A percentile compares a stretch with the other conserved stretches of the same genome.
Evolutionary conservation across 202 grass and related monocot genomes (phyloP).

Genomic region (Eragrostis tef): DNA sequence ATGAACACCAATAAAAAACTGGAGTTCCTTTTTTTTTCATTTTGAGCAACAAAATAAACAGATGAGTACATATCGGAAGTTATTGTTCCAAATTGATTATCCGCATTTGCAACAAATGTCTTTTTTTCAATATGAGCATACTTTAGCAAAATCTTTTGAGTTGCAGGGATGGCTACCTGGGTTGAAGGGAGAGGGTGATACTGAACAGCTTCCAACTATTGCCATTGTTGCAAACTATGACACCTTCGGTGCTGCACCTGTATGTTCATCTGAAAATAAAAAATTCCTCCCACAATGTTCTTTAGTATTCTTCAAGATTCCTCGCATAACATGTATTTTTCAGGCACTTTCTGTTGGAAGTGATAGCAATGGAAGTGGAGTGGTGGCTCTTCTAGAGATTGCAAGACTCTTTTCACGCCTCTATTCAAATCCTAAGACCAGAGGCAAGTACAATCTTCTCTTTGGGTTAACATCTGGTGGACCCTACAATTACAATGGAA

Average conservation of each 20-base stretch:
- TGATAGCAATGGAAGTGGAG: conserved; percentile 97
- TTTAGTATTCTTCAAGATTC: conserved; percentile 35
- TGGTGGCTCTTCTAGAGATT: conserved; percentile 90
- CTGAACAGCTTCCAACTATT: conserved; percentile 90
- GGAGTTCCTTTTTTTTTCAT: not conserved
- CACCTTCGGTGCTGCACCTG: conserved; percentile 93
- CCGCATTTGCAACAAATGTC: not conserved
- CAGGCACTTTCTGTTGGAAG: conserved; percentile 88
- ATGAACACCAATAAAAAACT: no score
- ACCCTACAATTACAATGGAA: conserved; percentile 99
- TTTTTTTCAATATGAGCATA: conserved; percentile 28
- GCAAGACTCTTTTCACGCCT: conserved; percentile 84
- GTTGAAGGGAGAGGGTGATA: conserved; percentile 78
- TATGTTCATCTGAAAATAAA: conserved; percentile 45
- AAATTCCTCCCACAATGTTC: not conserved
- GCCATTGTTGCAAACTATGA: conserved; percentile 99
- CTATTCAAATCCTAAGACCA: conserved; percentile 92
- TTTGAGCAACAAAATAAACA: not conserved
- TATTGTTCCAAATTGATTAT: conserved; percentile 19
- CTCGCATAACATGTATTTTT: conserved; percentile 46
- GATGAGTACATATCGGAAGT: conserved; percentile 21
- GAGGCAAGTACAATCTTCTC: conserved; percentile 93
- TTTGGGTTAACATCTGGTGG: conserved; percentile 97
- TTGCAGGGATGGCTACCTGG: conserved; percentile 96
- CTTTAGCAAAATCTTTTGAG: conserved; percentile 34